Percentiles rank a stretch among this genome's conserved stretches.
Evolutionary conservation across 2,329 filamentous ascomycete genomes (phyloP).

Genomic region (Raffaelea deltoideospora): DNA sequence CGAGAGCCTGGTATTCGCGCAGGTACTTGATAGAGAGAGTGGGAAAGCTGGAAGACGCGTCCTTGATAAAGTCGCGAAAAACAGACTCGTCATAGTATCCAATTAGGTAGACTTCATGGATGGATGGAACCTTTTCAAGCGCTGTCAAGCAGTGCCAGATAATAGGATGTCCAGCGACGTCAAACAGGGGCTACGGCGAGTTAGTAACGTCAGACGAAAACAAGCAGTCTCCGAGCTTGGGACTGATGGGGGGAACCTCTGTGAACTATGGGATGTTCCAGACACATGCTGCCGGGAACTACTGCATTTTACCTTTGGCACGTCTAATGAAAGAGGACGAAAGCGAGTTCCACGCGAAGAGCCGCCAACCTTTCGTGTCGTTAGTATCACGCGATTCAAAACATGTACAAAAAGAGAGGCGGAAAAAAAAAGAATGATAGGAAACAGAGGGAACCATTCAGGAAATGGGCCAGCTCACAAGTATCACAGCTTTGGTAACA

Average conservation of each 20-base stretch:
- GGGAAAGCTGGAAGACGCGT: conserved; percentile 70
- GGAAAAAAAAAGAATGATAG: too few relatives aligned
- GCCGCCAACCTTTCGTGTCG: conserved; percentile 59
- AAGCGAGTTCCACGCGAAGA: conserved; percentile 93
- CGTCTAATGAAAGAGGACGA: conserved; percentile 83
- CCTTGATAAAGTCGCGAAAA: conserved; percentile 97
- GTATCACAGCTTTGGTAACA: conserved; percentile 83
- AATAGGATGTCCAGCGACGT: conserved; percentile 95
- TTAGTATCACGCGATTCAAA: too few relatives aligned
- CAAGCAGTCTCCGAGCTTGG: too few relatives aligned
- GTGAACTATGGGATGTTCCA: too few relatives aligned
- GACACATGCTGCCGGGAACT: too few relatives aligned
- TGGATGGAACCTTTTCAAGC: conserved; percentile 73
- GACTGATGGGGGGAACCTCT: too few relatives aligned
- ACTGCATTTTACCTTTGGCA: conserved; percentile 59
- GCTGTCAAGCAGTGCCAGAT: conserved; percentile 95
- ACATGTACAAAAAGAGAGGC: too few relatives aligned
- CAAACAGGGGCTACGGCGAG: conserved; percentile 77
- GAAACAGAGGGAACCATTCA: too few relatives aligned
- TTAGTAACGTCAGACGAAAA: background rate
- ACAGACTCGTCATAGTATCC: conserved; percentile 97
- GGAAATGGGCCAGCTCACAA: too few relatives aligned
- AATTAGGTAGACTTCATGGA: conserved; percentile 94
- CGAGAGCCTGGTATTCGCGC: conserved; percentile 90
- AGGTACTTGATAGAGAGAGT: conserved; percentile 87